Evolutionary conservation across 2,329 filamentous ascomycete species (phyloP).

Genomic region (Canariomyces notabilis): DNA sequence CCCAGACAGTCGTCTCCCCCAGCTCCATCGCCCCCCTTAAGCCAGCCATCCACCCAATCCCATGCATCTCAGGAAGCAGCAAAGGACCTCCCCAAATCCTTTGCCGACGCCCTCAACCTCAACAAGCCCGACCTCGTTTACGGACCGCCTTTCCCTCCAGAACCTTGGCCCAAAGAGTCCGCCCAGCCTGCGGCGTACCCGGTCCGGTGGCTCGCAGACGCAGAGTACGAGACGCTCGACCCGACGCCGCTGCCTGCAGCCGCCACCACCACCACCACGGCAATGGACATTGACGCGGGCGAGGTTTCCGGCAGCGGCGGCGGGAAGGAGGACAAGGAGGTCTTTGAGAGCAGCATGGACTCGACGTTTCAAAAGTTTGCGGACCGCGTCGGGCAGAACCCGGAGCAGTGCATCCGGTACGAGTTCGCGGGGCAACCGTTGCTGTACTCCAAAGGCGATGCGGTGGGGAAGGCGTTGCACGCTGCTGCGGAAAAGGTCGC

Average conservation of each 20-base stretch:
- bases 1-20: slow-evolving; percentile 31
- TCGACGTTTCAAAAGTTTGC: slow-evolving; percentile 76
- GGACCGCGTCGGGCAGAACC: slow-evolving; percentile 71
- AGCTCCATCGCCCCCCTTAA: slow-evolving; percentile 41
- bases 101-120: slow-evolving; percentile 71
- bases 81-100: slow-evolving; percentile 51
- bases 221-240: slow-evolving; percentile 85
- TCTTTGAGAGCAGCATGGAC: slow-evolving; percentile 71
- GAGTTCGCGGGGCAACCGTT: slow-evolving; percentile 69
- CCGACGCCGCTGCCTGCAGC: slow-evolving; percentile 49
- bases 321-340: slow-evolving; percentile 60
- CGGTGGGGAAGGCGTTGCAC: slow-evolving; percentile 61
- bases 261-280: slow-evolving; percentile 40
- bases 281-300: slow-evolving; percentile 40
- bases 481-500: slow-evolving; percentile 23
- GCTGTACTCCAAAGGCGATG: slow-evolving; percentile 74
- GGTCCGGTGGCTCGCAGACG: slow-evolving; percentile 73
- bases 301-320: slow-evolving; percentile 26
- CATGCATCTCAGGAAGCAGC: slow-evolving; percentile 1
- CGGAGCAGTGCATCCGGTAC: slow-evolving; percentile 76
- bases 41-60: slow-evolving; percentile 19
- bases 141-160: slow-evolving; percentile 39
- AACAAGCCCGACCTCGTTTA: slow-evolving; percentile 45
- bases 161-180: slow-evolving; percentile 70
- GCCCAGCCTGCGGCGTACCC: slow-evolving; percentile 68